Evolutionary conservation across 257 asterid species (phyloP).

Genomic region (Primulina huaijiensis): DNA sequence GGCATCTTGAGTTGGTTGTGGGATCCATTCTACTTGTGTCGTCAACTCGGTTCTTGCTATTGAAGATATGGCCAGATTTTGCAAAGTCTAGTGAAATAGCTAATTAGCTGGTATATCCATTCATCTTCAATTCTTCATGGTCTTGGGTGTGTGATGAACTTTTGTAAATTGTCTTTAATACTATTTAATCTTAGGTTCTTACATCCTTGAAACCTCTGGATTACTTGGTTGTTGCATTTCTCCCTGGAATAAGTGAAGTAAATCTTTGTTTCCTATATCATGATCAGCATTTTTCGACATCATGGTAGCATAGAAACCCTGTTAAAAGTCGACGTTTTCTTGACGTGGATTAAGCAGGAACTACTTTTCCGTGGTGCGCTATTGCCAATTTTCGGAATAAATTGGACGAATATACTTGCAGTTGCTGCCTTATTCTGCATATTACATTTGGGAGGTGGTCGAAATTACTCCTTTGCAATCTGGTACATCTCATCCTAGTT

Average conservation of each 20-base stretch:
- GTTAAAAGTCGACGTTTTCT: not conserved
- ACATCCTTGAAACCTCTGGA: conserved; percentile 68
- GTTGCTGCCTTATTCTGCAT: conserved; percentile 78
- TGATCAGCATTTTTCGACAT: not conserved
- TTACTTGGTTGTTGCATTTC: conserved; percentile 71
- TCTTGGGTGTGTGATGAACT: not conserved
- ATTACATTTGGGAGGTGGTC: conserved; percentile 82
- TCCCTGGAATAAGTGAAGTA: conserved; percentile 89
- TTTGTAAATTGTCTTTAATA: not conserved
- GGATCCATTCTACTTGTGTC: conserved; percentile 73
- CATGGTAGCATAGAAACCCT: not conserved
- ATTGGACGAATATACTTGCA: conserved; percentile 44
- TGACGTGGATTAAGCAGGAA: conserved; percentile 46
- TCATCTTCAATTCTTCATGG: not conserved
- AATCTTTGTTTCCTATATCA: conserved; percentile 2
- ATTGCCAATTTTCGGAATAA: conserved; percentile 65
- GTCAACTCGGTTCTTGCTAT: conserved; percentile 62
- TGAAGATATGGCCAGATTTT: conserved; percentile 80
- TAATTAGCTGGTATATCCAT: conserved; percentile 58
- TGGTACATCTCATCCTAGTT: conserved; percentile 42
- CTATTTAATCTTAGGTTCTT: conserved; percentile 4
- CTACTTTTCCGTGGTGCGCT: conserved; percentile 86
- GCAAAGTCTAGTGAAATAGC: conserved; percentile 83
- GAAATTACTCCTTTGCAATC: conserved; percentile 76
- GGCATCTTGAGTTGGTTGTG: conserved; percentile 69